These are phyloP conservation scores for Coprinopsis sp. DNA, from an alignment of 768 basidiomycete genomes.

Conservation along the genomic window DNA sequence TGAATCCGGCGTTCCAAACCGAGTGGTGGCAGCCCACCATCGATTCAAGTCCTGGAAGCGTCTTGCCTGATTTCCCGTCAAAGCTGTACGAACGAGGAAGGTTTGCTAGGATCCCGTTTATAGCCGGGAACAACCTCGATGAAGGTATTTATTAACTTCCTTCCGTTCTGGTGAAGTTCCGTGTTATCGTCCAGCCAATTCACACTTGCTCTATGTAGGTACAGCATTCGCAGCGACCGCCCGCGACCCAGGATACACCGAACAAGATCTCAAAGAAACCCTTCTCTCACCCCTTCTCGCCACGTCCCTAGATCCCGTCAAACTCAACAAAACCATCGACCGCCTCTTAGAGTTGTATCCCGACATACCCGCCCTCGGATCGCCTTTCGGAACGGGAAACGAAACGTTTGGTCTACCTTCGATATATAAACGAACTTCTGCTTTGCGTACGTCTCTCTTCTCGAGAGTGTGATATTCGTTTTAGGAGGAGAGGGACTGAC, in stretches of 20 bases:
- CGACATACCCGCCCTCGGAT: conserved; percentile 35
- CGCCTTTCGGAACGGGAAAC: conserved; percentile 42
- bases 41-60: conserved; percentile 34
- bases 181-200: too few relatives aligned
- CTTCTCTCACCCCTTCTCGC: conserved; percentile 16
- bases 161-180: too few relatives aligned
- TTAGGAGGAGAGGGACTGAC: neutral
- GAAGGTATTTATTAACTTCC: too few relatives aligned
- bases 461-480: too few relatives aligned
- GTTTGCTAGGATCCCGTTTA: conserved; percentile 39
- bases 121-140: conserved; percentile 40
- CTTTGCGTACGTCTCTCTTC: conserved; percentile 19
- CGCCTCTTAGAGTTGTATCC: conserved; percentile 37
- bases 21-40: conserved; percentile 31
- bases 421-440: conserved; percentile 28
- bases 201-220: too few relatives aligned
- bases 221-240: conserved; percentile 27
- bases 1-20: conserved; percentile 12
- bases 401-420: conserved; percentile 12
- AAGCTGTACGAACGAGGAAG: conserved; percentile 21
- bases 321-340: conserved; percentile 18
- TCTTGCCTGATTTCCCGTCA: conserved; percentile 37
- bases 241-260: conserved; percentile 6
- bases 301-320: conserved; percentile 17
- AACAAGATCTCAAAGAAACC: neutral